Evolutionary conservation across 2,329 filamentous ascomycete genomes (phyloP), one percentile per base, ranked within the genome.

Genomic region (Beauveria pseudobassiana): DNA sequence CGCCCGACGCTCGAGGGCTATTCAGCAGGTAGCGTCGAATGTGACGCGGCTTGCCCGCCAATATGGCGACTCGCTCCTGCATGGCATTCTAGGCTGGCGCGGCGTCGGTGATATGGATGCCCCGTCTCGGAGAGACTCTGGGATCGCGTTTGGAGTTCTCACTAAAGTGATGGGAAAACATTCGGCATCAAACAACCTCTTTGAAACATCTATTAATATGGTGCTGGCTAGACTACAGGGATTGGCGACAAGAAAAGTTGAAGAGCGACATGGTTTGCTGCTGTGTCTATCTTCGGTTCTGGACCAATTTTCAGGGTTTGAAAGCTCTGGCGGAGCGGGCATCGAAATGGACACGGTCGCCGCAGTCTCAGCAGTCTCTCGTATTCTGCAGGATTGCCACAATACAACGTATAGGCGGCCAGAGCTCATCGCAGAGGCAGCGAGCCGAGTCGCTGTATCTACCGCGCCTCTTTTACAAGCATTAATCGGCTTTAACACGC

Each of bases 91-190:
- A 14, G 87, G 85, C 22, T 99, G 95, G 95, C 84, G 93, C 72
- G 95, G 95, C 1, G 83, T 96, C n/a, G 87, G 88, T 0, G 91
- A 96, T 65, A 79, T 86, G 9, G 92, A 97, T 72, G 82, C 86
- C 0, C 77, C 81, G 6, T 91, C 91, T 1, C 84, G 95, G 64
- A 82, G 90, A 67, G 82, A 84, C 55, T 87, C 91, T 16, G 91
- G 89, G 1, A 75, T 74, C 1, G 87, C 90, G 0, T 86, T 93
- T 67, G 90, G 90, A 6, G 70, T 73, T 1, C 71, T 93, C 5
- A 79, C 74, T 65, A 76, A 71, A 42, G 75, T 77, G 62, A 68
- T 77, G 42, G 75, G 76, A 10, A 62, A 72, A 7, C 59, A n/a
- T 67, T 70, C 43, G 69, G 77, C 55, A 3, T 14, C 12, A 20